Evolutionary conservation across 371 early-diverging fungal species (phyloP).

Genomic region (Fennellomyces sp.): DNA sequence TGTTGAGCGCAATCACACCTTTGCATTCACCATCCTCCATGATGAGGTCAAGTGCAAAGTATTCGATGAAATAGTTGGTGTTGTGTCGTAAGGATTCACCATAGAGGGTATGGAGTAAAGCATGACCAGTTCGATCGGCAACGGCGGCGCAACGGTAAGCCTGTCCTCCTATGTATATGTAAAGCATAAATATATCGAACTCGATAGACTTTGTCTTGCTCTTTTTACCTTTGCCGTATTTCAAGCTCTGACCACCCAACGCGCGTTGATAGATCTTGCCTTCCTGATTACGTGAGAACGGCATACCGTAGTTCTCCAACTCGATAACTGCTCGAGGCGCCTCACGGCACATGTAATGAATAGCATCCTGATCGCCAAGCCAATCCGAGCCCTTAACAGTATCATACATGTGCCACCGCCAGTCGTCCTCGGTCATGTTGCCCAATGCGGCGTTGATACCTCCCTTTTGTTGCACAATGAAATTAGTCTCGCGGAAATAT

Average conservation of each 20-base stretch:
- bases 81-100: constrained; percentile 95
- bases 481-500: no score
- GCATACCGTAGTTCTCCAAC: constrained; percentile 97
- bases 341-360: constrained; percentile 98
- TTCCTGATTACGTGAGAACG: constrained; percentile 96
- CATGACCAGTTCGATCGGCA: constrained; percentile 98
- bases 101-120: constrained; percentile 96
- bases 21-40: constrained; percentile 98
- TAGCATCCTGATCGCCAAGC: constrained; percentile 98
- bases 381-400: constrained; percentile 98
- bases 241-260: constrained; percentile 95
- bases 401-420: constrained; percentile 99
- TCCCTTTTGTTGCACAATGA: constrained; percentile 60
- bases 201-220: neutral
- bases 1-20: constrained; percentile 94
- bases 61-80: constrained; percentile 97
- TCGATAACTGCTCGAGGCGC: constrained; percentile 95
- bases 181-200: neutral
- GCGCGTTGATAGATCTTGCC: constrained; percentile 99
- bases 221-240: constrained; percentile 78
- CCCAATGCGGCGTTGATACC: constrained; percentile 99
- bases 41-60: constrained; percentile 97
- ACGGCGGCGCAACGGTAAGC: constrained; percentile 98
- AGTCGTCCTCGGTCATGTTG: constrained; percentile 99
- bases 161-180: constrained; percentile 79